A percentile compares a stretch with the other conserved stretches of the same genome.
Conservation (phyloP, 2,329 filamentous ascomycete species). For the Ramularia endophylla region DNA sequence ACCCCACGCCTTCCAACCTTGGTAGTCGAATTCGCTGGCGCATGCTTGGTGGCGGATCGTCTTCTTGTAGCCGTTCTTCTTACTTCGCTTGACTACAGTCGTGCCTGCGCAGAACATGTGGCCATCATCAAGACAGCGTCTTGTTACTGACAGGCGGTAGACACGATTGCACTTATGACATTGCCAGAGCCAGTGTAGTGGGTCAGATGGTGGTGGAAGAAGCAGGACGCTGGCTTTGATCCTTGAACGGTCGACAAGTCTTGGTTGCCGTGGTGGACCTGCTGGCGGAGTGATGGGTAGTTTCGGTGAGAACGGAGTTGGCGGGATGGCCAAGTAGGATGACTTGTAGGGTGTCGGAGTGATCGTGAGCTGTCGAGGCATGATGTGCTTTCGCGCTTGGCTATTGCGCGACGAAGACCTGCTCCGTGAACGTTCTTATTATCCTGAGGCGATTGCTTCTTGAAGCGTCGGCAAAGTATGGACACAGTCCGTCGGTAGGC, state of each 20-base stretch:
- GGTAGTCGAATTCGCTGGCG: slow-evolving; percentile 48
- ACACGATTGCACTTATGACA: slow-evolving; percentile 46
- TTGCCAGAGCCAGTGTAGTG: slow-evolving; percentile 47
- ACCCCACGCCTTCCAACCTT: slow-evolving; percentile 45
- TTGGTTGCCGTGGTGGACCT: slow-evolving; percentile 5
- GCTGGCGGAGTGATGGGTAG: slow-evolving; percentile 19
- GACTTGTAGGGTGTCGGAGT: slow-evolving; percentile 38
- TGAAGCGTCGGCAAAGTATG: slow-evolving; percentile 6
- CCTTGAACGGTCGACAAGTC: slow-evolving; percentile 3
- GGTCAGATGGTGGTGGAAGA: slow-evolving; percentile 25
- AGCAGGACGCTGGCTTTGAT: slow-evolving; percentile 13
- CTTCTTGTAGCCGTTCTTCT: slow-evolving; percentile 24
- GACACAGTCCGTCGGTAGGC: slow-evolving; percentile 15
- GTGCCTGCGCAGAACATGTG: slow-evolving; percentile 49
- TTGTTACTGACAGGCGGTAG: slow-evolving; percentile 46
- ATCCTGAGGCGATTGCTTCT: not conserved
- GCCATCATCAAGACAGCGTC: slow-evolving; percentile 49
- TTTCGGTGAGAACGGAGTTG: slow-evolving; percentile 37
- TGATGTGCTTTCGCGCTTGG: slow-evolving; percentile 6
- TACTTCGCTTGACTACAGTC: slow-evolving; percentile 33
- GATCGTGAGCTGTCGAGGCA: slow-evolving; percentile 30
- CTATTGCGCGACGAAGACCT: slow-evolving; percentile 17
- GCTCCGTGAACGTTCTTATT: slow-evolving; percentile 15
- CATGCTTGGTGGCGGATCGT: slow-evolving; percentile 38
- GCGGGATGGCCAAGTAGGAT: slow-evolving; percentile 39